phyloP scores from a whole-genome alignment of 1,284 basidiomycete species.

The Papiliotrema fonsecae region DNA sequence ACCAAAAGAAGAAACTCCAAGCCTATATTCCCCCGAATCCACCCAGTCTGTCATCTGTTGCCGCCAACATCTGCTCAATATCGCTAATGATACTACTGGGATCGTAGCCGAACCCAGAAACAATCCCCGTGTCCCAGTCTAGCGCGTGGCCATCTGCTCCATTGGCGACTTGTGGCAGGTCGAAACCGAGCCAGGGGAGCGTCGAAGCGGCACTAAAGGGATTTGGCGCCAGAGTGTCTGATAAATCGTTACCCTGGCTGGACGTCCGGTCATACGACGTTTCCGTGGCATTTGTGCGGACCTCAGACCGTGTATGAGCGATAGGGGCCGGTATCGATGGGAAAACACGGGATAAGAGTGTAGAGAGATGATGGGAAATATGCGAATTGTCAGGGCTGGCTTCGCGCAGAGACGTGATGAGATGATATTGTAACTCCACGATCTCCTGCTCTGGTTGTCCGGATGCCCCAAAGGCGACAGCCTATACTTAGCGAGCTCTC shows the following conservation, averaged over 20 bases:
- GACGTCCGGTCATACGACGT: no score
- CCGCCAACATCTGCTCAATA: slow-evolving; percentile 12
- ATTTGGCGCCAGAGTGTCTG: not conserved
- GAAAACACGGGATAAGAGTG: slow-evolving; percentile 5
- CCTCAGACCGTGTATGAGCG: no score
- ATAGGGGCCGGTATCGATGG: slow-evolving; percentile 1
- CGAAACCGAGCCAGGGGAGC: slow-evolving; percentile 3
- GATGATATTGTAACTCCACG: slow-evolving; percentile 8
- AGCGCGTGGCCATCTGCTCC: not conserved
- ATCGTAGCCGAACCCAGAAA: slow-evolving; percentile 10
- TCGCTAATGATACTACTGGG: slow-evolving; percentile 9
- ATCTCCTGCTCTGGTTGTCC: slow-evolving; percentile 11
- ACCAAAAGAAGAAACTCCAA: no score
- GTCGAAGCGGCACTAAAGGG: not conserved
- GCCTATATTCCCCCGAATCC: not conserved
- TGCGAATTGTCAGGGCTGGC: slow-evolving; percentile 10
- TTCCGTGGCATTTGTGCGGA: not conserved
- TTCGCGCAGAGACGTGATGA: slow-evolving; percentile 5
- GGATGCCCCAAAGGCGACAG: slow-evolving; percentile 9
- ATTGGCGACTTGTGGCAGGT: not conserved
- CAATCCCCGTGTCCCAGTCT: not conserved
- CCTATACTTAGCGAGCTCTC: slow-evolving; percentile 2
- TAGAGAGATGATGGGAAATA: slow-evolving; percentile 7
- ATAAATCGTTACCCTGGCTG: not conserved
- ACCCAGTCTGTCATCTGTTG: not conserved